These are phyloP conservation scores for Aspergillus bertholletiae DNA, from an alignment of 495 filamentous ascomycete species.

Conservation along the genomic window DNA sequence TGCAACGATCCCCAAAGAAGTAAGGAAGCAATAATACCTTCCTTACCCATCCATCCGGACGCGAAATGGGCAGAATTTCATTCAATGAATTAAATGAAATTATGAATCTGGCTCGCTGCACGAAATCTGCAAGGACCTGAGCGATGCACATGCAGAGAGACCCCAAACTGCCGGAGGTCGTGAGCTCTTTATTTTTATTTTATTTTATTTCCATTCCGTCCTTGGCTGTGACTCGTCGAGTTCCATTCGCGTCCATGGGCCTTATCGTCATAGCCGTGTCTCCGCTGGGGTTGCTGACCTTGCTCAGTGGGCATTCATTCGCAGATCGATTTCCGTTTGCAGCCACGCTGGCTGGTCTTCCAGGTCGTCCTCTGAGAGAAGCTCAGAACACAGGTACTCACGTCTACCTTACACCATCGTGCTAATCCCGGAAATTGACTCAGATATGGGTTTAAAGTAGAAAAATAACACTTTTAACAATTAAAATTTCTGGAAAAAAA, in stretches of 20 bases:
- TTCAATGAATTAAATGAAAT: background rate
- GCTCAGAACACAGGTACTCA: background rate
- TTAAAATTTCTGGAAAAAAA: too few species aligned
- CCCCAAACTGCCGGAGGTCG: background rate
- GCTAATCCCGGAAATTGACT: background rate
- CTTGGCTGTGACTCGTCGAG: conserved; percentile 36
- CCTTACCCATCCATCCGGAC: background rate
- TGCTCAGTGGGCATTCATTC: conserved; percentile 13
- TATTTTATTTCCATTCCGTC: conserved; percentile 12
- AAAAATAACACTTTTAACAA: too few species aligned
- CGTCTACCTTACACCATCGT: background rate
- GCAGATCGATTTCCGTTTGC: conserved; percentile 24
- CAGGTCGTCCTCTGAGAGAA: conserved; percentile 12
- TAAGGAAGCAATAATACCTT: background rate
- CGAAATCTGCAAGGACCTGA: conserved; percentile 35
- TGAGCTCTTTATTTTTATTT: too few species aligned
- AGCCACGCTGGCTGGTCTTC: conserved; percentile 18
- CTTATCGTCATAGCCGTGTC: conserved; percentile 23
- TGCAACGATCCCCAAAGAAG: background rate
- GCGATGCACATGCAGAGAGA: conserved; percentile 13
- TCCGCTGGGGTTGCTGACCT: conserved; percentile 13
- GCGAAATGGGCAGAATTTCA: background rate
- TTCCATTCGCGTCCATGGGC: conserved; percentile 21
- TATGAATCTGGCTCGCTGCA: conserved; percentile 10
- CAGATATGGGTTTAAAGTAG: conserved; percentile 1